Percentiles rank a stretch among this genome's conserved stretches.
Conservation (phyloP, 176 grass and related monocot species). For the Neostapfia colusana region DNA sequence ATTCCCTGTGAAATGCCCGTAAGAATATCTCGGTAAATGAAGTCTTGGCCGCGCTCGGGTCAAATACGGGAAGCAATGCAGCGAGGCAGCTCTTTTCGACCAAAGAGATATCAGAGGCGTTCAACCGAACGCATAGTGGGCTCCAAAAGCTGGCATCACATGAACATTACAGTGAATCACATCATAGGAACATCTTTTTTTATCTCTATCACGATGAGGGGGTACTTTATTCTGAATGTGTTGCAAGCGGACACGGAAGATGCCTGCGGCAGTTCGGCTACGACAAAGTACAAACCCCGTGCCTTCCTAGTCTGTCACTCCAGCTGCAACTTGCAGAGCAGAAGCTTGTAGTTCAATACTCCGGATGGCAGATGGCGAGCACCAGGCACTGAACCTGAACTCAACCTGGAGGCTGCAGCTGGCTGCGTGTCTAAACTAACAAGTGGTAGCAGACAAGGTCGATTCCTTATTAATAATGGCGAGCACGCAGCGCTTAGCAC, state of each 20-base stretch:
- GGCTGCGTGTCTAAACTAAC: conserved; percentile 1
- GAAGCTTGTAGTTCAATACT: not conserved
- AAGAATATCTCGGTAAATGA: not conserved
- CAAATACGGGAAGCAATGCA: not conserved
- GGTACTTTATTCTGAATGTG: conserved; percentile 4
- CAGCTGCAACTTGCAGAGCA: not conserved
- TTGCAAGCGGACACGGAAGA: not conserved
- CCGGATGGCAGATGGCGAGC: not conserved
- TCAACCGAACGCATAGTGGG: not conserved
- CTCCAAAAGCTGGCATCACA: conserved; percentile 11
- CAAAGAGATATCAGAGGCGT: not conserved
- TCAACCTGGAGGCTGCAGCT: conserved; percentile 3
- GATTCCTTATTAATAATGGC: conserved; percentile 15
- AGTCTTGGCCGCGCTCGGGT: not conserved
- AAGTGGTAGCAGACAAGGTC: conserved; percentile 15
- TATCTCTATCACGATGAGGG: not conserved
- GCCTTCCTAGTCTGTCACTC: not conserved
- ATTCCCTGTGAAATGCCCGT: not conserved
- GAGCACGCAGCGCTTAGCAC: conserved; percentile 27
- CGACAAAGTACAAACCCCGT: not conserved
- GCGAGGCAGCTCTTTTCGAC: not conserved
- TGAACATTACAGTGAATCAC: conserved; percentile 3
- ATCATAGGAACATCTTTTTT: not conserved
- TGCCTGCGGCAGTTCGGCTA: not conserved
- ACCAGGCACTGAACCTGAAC: conserved; percentile 3